Percentiles rank a stretch among this genome's conserved stretches.
Evolutionary conservation across 345 rosid genomes (phyloP).

Genomic region (Heritiera littoralis): DNA sequence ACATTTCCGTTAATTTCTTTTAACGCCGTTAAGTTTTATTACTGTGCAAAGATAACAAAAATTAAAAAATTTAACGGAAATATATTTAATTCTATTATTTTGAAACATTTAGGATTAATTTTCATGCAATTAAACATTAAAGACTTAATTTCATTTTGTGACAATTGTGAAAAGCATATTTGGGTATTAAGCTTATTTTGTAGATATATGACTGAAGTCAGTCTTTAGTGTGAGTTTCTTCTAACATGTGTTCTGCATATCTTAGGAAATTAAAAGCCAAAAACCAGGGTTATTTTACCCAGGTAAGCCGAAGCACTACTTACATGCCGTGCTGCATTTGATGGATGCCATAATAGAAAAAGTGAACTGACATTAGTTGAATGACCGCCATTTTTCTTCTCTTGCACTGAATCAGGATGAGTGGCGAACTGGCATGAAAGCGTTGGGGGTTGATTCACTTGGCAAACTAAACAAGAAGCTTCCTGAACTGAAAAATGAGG

Average conservation of each 20-base stretch:
- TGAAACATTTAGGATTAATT: too few species aligned
- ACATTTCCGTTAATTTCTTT: too few species aligned
- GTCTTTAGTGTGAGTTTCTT: background rate
- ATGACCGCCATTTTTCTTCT: background rate
- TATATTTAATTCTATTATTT: too few species aligned
- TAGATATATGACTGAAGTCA: background rate
- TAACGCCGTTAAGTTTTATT: too few species aligned
- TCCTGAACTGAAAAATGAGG: slow-evolving; percentile 46
- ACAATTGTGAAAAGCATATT: too few species aligned
- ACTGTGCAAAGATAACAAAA: too few species aligned
- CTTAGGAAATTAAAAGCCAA: slow-evolving; percentile 56
- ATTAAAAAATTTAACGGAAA: too few species aligned
- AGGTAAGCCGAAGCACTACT: slow-evolving; percentile 26
- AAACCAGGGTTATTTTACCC: slow-evolving; percentile 52
- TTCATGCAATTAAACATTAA: too few species aligned
- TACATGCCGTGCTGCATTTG: background rate
- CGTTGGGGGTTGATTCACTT: slow-evolving; percentile 37
- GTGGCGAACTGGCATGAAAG: slow-evolving; percentile 52
- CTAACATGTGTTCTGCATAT: slow-evolving; percentile 8
- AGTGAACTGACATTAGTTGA: background rate
- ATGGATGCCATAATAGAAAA: background rate
- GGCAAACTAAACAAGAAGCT: slow-evolving; percentile 40
- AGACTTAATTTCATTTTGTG: too few species aligned
- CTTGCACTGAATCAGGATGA: slow-evolving; percentile 40
- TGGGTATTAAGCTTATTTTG: background rate